These are phyloP conservation scores for Coriaria nepalensis DNA, from an alignment of 306 rosid species.

Conservation along the genomic window DNA sequence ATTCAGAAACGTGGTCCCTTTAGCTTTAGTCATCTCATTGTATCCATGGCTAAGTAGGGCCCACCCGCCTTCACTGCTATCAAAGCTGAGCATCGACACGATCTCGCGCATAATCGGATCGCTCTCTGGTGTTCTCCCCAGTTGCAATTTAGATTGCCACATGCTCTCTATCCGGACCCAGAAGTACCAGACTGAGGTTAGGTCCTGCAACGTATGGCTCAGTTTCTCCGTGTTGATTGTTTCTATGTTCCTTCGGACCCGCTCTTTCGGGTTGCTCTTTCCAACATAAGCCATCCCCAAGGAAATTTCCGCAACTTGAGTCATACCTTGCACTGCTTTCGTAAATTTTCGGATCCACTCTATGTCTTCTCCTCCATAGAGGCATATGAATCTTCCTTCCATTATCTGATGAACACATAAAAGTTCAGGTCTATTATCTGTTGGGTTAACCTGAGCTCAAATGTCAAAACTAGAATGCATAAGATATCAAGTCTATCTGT, in stretches of 20 bases:
- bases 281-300: conserved; percentile 48
- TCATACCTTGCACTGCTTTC: conserved; percentile 27
- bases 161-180: conserved; percentile 59
- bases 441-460: too few species aligned
- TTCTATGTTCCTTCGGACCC: conserved; percentile 20
- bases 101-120: conserved; percentile 38
- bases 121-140: conserved; percentile 19
- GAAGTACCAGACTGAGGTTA: conserved; percentile 50
- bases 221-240: conserved; percentile 28
- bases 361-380: conserved; percentile 44
- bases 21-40: conserved; percentile 28
- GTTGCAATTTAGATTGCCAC: conserved; percentile 49
- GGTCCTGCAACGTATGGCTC: conserved; percentile 32
- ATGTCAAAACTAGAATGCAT: background rate
- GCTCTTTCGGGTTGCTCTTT: conserved; percentile 37
- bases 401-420: conserved; percentile 23
- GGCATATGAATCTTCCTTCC: conserved; percentile 34
- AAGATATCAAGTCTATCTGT: background rate
- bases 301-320: conserved; percentile 21
- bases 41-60: conserved; percentile 35
- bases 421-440: background rate
- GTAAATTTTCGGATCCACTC: conserved; percentile 41
- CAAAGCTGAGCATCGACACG: conserved; percentile 40
- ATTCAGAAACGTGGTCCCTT: conserved; percentile 19
- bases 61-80: conserved; percentile 34